Percentiles rank a stretch among this genome's conserved stretches.
Evolutionary conservation across 2,329 filamentous ascomycete genomes (phyloP).

Genomic region (Penicillium sp.): DNA sequence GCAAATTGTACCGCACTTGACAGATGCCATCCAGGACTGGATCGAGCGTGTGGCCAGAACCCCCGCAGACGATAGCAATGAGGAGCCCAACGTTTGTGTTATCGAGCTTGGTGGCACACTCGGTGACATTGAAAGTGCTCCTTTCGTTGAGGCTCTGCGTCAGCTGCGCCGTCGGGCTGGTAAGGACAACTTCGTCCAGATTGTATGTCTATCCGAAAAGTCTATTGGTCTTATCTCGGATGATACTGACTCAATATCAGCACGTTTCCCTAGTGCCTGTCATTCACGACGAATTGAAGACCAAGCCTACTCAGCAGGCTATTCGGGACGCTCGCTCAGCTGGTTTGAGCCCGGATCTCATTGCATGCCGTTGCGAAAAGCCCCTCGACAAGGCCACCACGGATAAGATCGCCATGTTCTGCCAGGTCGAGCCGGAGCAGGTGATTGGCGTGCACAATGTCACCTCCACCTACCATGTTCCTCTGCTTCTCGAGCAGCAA

Average conservation of each 20-base stretch:
- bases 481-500: conserved; percentile 79
- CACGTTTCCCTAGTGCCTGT: conserved; percentile 75
- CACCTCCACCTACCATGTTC: conserved; percentile 86
- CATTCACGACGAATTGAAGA: conserved; percentile 75
- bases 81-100: conserved; percentile 86
- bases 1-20: conserved; percentile 88
- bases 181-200: conserved; percentile 77
- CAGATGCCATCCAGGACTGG: conserved; percentile 87
- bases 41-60: conserved; percentile 80
- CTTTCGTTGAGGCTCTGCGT: conserved; percentile 80
- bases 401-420: conserved; percentile 81
- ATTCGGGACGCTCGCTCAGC: conserved; percentile 79
- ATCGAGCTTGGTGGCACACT: conserved; percentile 53
- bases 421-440: conserved; percentile 79
- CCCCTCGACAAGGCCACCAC: conserved; percentile 70
- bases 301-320: conserved; percentile 89
- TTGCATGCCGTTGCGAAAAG: conserved; percentile 84
- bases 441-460: conserved; percentile 86
- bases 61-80: conserved; percentile 77
- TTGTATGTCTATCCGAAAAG: conserved; percentile 37
- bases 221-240: neutral
- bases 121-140: conserved; percentile 78
- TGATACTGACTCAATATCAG: neutral
- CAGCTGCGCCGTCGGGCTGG: conserved; percentile 70
- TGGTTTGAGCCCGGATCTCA: conserved; percentile 71